A percentile compares a stretch with the other conserved stretches of the same genome.
These are phyloP conservation scores for Mycena rosella DNA, from an alignment of 768 basidiomycete genomes.

Conservation along the genomic window DNA sequence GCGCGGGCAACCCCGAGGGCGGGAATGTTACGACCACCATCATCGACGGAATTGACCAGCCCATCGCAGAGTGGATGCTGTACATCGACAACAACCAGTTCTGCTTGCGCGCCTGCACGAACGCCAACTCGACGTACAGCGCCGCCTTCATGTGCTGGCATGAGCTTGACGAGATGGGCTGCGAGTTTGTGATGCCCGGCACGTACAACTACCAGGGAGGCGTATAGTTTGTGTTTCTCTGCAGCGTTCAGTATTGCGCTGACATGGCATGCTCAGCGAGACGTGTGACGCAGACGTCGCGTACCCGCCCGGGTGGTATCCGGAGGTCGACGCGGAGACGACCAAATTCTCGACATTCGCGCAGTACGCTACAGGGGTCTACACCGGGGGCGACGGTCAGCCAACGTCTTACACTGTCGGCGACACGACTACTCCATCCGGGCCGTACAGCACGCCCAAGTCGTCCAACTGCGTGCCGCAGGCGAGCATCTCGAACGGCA, in stretches of 20 bases:
- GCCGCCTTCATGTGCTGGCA: slow-evolving; percentile 60
- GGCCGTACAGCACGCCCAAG: slow-evolving; percentile 50
- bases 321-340: slow-evolving; percentile 51
- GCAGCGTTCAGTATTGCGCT: neutral
- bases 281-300: too few species aligned
- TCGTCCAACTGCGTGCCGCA: slow-evolving; percentile 57
- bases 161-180: slow-evolving; percentile 58
- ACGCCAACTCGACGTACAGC: slow-evolving; percentile 57
- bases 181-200: too few species aligned
- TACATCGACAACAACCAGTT: slow-evolving; percentile 47
- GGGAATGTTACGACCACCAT: slow-evolving; percentile 60
- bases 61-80: slow-evolving; percentile 58
- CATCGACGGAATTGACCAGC: slow-evolving; percentile 45
- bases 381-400: slow-evolving; percentile 40
- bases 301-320: slow-evolving; percentile 61
- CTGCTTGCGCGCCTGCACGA: slow-evolving; percentile 58
- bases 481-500: slow-evolving; percentile 52
- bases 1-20: slow-evolving; percentile 56
- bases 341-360: slow-evolving; percentile 58
- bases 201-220: slow-evolving; percentile 55
- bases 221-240: slow-evolving; percentile 49
- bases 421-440: slow-evolving; percentile 52
- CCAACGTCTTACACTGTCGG: slow-evolving; percentile 51
- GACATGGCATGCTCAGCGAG: slow-evolving; percentile 41
- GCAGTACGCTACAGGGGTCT: slow-evolving; percentile 54